A percentile compares a stretch with the other conserved stretches of the same genome.
Evolutionary conservation across 305 asterid species (phyloP).

Genomic region (Lippia alba): DNA sequence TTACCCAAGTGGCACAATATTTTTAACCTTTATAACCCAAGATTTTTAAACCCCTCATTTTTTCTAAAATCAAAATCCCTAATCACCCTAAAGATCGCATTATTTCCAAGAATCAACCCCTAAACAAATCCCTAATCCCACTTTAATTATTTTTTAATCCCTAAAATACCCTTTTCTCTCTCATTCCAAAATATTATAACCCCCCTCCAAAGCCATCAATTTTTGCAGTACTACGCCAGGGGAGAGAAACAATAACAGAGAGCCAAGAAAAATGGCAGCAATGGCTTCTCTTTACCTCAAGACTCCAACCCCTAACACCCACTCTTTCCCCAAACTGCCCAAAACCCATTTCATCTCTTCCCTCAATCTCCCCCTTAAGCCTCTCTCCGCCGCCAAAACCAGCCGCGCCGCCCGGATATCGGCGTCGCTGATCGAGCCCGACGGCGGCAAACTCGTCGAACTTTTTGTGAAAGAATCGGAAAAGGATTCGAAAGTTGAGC

Average conservation of each 20-base stretch:
- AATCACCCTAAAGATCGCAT: background rate
- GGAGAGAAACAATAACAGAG: constrained; percentile 23
- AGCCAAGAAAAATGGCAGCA: constrained; percentile 55
- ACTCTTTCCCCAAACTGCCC: constrained; percentile 40
- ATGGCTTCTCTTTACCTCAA: constrained; percentile 79
- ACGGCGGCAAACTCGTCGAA: constrained; percentile 81
- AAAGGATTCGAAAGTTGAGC: constrained; percentile 46
- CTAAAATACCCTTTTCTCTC: constrained; percentile 23
- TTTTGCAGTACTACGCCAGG: background rate
- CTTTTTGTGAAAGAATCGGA: constrained; percentile 63
- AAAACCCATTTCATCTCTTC: constrained; percentile 47
- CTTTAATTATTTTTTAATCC: background rate
- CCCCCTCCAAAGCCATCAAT: constrained; percentile 3
- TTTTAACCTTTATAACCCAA: no score
- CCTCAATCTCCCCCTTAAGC: constrained; percentile 33
- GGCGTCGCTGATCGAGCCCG: constrained; percentile 79
- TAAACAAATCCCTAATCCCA: background rate
- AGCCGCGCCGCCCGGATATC: constrained; percentile 47
- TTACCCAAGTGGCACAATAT: background rate
- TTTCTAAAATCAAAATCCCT: background rate
- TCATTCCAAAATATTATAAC: background rate
- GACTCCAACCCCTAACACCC: constrained; percentile 36
- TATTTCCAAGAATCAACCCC: background rate
- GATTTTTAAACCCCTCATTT: no score
- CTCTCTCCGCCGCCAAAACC: constrained; percentile 32